Percentiles rank a stretch among this genome's conserved stretches.
Conservation (phyloP, 768 basidiomycete genomes). For the Candolleomyces aberdarensis region DNA sequence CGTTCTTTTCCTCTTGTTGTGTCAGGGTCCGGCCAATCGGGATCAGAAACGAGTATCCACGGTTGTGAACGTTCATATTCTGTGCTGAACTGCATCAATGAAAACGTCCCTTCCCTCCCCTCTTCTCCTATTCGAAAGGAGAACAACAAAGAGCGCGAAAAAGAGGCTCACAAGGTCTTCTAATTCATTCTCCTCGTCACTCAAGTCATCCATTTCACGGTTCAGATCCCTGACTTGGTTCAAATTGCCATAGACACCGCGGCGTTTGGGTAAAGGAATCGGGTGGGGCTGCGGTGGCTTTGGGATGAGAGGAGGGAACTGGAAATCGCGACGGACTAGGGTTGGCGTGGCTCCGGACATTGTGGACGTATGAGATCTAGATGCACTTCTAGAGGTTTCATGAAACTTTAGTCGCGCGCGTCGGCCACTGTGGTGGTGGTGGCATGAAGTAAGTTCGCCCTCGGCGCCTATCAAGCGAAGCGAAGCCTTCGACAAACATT, state of each 20-base stretch:
- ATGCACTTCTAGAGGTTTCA: no score
- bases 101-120: neutral
- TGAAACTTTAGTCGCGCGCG: no score
- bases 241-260: constrained; percentile 49
- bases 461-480: no score
- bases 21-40: constrained; percentile 74
- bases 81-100: constrained; percentile 20
- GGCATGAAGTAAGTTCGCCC: no score
- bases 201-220: constrained; percentile 79
- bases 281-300: constrained; percentile 65
- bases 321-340: constrained; percentile 58
- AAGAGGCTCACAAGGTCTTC: constrained; percentile 59
- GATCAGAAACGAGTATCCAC: constrained; percentile 65
- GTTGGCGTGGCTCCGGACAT: constrained; percentile 65
- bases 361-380: neutral
- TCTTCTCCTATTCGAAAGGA: neutral
- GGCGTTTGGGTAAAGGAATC: constrained; percentile 50
- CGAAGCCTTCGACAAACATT: no score
- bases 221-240: constrained; percentile 65
- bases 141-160: no score
- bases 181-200: constrained; percentile 81
- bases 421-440: neutral
- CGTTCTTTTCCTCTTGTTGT: constrained; percentile 81
- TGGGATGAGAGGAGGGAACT: constrained; percentile 67
- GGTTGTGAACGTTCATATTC: constrained; percentile 59